Evolutionary conservation across 2,329 filamentous ascomycete species (phyloP).

Genomic region (Didymosphaeria variabile): DNA sequence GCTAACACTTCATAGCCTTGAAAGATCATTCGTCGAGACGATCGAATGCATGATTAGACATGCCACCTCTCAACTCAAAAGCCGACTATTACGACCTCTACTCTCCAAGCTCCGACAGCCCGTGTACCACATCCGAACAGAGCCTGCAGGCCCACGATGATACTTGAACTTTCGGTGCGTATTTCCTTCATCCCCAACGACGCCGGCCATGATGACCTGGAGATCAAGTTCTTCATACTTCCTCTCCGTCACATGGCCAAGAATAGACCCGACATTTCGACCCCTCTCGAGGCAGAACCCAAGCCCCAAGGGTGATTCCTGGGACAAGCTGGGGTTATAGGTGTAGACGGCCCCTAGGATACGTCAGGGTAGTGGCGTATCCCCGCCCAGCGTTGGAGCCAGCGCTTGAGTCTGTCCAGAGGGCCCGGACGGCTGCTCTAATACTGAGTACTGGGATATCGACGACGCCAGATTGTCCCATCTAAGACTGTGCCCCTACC

Average conservation of each 20-base stretch:
- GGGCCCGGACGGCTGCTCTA: not conserved
- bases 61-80: not conserved
- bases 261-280: not conserved
- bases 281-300: not conserved
- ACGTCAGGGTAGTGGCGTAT: not conserved
- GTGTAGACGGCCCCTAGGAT: not conserved
- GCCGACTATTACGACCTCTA: not conserved
- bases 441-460: not conserved
- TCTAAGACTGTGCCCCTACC: slow-evolving; percentile 7
- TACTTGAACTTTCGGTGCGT: not conserved
- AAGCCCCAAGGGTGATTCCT: not conserved
- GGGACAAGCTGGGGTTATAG: slow-evolving; percentile 8
- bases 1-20: not conserved
- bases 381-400: not conserved
- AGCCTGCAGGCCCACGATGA: not conserved
- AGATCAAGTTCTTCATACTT: not conserved
- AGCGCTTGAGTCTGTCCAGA: slow-evolving; percentile 6
- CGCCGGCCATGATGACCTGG: not conserved
- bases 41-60: not conserved
- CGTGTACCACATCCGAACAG: not conserved
- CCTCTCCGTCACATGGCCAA: not conserved
- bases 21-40: not conserved
- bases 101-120: not conserved
- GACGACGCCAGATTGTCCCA: slow-evolving; percentile 6
- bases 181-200: not conserved